These are phyloP conservation scores for Pseudogymnoascus sp. DNA, from an alignment of 2,329 filamentous ascomycete species.

Conservation along the genomic window DNA sequence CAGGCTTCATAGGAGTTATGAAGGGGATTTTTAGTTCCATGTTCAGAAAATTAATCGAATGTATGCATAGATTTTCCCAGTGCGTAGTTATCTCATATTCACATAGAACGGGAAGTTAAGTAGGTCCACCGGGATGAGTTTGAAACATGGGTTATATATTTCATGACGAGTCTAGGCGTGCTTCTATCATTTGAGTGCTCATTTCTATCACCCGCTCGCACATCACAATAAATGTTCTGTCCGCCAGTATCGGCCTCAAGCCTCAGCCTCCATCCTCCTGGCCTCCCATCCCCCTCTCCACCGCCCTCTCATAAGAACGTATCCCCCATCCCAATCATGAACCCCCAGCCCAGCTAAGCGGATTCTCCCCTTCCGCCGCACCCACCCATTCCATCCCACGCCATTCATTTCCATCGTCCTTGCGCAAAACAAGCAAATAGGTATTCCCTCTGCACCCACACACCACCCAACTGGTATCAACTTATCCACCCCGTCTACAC, in stretches of 20 bases:
- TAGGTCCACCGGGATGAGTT: background rate
- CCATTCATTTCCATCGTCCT: background rate
- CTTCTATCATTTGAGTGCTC: background rate
- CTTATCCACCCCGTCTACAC: background rate
- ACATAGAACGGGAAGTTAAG: background rate
- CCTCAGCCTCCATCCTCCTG: background rate
- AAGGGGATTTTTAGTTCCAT: background rate
- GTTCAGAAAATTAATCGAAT: background rate
- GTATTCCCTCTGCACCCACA: background rate
- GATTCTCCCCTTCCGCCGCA: background rate
- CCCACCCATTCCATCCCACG: background rate
- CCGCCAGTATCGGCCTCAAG: background rate
- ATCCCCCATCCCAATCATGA: background rate
- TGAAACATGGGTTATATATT: conserved; percentile 2
- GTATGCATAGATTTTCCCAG: background rate
- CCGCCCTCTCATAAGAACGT: conserved; percentile 5
- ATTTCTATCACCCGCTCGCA: background rate
- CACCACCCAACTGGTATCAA: background rate
- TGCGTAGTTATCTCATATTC: background rate
- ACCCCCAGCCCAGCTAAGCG: background rate
- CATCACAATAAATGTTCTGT: background rate
- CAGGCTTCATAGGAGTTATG: background rate
- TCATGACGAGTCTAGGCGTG: conserved; percentile 1
- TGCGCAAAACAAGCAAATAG: conserved; percentile 8
- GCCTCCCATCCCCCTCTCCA: background rate